These are phyloP conservation scores for Corchorus capsularis DNA, from an alignment of 345 rosid species.

Conservation along the genomic window DNA sequence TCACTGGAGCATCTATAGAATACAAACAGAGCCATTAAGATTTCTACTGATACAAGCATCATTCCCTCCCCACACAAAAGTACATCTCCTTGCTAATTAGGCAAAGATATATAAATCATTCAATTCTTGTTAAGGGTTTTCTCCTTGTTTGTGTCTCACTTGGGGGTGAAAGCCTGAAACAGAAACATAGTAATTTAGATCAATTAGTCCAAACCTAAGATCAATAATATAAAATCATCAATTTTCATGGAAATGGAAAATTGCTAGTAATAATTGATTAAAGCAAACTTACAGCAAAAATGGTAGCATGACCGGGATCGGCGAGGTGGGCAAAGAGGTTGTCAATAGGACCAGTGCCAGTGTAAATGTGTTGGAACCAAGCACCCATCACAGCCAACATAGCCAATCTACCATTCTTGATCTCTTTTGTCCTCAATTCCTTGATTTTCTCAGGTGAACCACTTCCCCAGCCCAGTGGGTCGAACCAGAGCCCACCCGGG, in stretches of 20 bases:
- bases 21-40: slow-evolving; percentile 30
- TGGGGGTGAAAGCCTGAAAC: slow-evolving; percentile 81
- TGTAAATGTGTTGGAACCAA: slow-evolving; percentile 99
- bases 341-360: slow-evolving; percentile 95
- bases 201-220: slow-evolving; percentile 1
- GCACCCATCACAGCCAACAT: slow-evolving; percentile 99
- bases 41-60: slow-evolving; percentile 27
- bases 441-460: slow-evolving; percentile 81
- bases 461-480: slow-evolving; percentile 93
- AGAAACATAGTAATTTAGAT: slow-evolving; percentile 5
- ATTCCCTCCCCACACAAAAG: background rate
- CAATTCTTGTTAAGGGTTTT: background rate
- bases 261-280: too few relatives aligned
- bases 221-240: background rate
- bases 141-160: slow-evolving; percentile 44
- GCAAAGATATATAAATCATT: background rate
- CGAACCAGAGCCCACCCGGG: slow-evolving; percentile 99
- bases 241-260: too few relatives aligned
- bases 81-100: slow-evolving; percentile 20
- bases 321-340: slow-evolving; percentile 96
- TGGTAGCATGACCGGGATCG: slow-evolving; percentile 95
- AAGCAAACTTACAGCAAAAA: slow-evolving; percentile 75
- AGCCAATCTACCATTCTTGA: slow-evolving; percentile 92
- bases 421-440: slow-evolving; percentile 95
- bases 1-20: slow-evolving; percentile 22